A percentile compares a stretch with the other conserved stretches of the same genome.
These are phyloP conservation scores for Podila epigama DNA, from an alignment of 192 early-diverging fungal species.

Conservation along the genomic window DNA sequence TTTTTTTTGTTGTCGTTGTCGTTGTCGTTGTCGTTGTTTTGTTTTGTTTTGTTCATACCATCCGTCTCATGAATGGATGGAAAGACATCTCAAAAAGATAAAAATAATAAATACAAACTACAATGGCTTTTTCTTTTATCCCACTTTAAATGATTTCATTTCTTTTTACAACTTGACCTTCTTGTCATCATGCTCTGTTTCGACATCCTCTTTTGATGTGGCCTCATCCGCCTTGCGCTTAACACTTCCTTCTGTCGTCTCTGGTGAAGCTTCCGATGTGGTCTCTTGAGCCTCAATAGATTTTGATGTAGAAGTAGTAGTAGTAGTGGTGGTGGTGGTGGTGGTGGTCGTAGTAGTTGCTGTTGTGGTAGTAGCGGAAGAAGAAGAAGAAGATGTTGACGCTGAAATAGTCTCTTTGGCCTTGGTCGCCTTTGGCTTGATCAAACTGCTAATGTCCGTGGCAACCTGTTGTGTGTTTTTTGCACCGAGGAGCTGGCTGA, in stretches of 20 bases:
- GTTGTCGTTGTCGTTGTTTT: no score
- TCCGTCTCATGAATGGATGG: no score
- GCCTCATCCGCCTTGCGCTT: slow-evolving; percentile 44
- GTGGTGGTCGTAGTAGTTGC: not conserved
- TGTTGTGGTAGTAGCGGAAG: not conserved
- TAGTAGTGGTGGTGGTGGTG: slow-evolving; percentile 1
- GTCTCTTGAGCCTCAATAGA: not conserved
- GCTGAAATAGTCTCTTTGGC: slow-evolving; percentile 3
- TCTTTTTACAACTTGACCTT: slow-evolving; percentile 29
- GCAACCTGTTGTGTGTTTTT: slow-evolving; percentile 5
- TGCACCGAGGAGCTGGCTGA: slow-evolving; percentile 16
- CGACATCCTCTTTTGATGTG: not conserved
- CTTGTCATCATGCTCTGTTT: slow-evolving; percentile 21
- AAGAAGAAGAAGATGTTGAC: not conserved
- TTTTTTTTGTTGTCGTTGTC: no score
- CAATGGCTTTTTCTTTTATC: no score
- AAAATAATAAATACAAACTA: not conserved
- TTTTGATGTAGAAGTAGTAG: not conserved
- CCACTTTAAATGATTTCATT: no score
- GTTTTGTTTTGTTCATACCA: not conserved
- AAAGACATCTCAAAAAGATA: not conserved
- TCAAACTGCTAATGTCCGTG: slow-evolving; percentile 39
- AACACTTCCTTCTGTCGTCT: slow-evolving; percentile 15
- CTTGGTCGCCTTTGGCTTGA: slow-evolving; percentile 37
- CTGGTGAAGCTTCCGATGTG: slow-evolving; percentile 6